Percentiles rank a stretch among this genome's conserved stretches.
Conservation (phyloP, 495 filamentous ascomycete genomes). For the Lophiotrema nucula region DNA sequence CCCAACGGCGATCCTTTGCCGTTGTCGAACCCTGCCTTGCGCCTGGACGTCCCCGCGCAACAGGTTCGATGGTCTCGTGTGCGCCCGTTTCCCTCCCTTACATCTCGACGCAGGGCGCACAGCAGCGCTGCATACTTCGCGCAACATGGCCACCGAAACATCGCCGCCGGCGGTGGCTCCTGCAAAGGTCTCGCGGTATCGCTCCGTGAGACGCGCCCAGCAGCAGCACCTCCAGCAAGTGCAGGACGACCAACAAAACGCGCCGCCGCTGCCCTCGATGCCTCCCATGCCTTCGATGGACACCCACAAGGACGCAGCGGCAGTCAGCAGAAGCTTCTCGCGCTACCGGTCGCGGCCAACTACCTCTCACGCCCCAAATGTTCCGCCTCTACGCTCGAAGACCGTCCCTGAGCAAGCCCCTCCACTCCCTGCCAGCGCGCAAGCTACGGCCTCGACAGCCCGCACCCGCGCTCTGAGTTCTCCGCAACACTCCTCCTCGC, state of each 20-base stretch:
- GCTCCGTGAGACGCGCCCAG: conserved; percentile 34
- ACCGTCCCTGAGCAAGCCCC: conserved; percentile 15
- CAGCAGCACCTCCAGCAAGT: conserved; percentile 13
- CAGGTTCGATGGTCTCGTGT: neutral
- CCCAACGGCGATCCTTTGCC: no score
- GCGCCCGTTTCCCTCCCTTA: conserved; percentile 8
- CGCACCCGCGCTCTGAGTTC: conserved; percentile 23
- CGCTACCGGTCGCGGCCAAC: conserved; percentile 38
- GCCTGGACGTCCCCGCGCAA: neutral
- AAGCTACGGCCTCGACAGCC: neutral
- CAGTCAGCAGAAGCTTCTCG: conserved; percentile 39
- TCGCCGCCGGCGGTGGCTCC: conserved; percentile 8
- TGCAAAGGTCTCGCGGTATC: conserved; percentile 38
- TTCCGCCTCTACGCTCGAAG: conserved; percentile 4
- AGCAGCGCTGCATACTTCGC: conserved; percentile 21
- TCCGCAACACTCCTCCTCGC: conserved; percentile 6
- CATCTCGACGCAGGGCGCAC: conserved; percentile 4
- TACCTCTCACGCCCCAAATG: conserved; percentile 10
- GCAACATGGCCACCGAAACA: conserved; percentile 30
- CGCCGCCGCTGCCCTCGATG: conserved; percentile 6
- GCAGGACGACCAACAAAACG: conserved; percentile 2
- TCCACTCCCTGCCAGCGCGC: conserved; percentile 6
- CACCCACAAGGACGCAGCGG: conserved; percentile 17
- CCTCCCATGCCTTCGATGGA: conserved; percentile 17
- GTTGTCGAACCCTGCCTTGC: neutral